phyloP scores from a whole-genome alignment of 495 filamentous ascomycete species.

The Trichoderma reesei region DNA sequence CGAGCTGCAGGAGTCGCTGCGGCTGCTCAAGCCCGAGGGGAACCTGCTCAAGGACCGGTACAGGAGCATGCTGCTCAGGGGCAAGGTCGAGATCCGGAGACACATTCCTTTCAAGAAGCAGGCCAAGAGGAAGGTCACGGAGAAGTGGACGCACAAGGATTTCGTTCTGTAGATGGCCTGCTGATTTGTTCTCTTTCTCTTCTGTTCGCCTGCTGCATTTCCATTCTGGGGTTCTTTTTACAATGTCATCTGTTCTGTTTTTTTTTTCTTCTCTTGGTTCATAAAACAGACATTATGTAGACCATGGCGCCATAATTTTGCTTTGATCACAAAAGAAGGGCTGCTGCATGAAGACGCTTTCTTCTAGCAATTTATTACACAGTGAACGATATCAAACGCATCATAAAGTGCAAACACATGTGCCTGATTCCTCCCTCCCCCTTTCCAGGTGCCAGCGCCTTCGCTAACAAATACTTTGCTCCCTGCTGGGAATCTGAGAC shows the following conservation, averaged over 20 bases:
- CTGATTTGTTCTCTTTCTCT: not conserved
- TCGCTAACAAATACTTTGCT: no score
- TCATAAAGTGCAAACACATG: not conserved
- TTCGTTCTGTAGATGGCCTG: slow-evolving; percentile 41
- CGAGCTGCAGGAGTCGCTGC: slow-evolving; percentile 83
- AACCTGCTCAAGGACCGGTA: slow-evolving; percentile 88
- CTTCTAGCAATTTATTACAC: not conserved
- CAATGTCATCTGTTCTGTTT: not conserved
- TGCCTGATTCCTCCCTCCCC: no score
- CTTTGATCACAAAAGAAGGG: not conserved
- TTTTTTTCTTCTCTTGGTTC: not conserved
- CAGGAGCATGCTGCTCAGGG: slow-evolving; percentile 75
- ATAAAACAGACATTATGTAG: not conserved
- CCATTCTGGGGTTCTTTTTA: not conserved
- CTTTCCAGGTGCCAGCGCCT: not conserved
- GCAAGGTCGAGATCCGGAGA: slow-evolving; percentile 76
- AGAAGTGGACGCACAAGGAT: slow-evolving; percentile 97
- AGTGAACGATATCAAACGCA: not conserved
- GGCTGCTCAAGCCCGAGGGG: slow-evolving; percentile 85
- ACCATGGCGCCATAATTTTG: not conserved
- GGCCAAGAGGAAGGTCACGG: slow-evolving; percentile 64
- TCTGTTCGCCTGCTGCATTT: not conserved
- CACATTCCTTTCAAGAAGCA: slow-evolving; percentile 70
- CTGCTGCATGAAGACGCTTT: not conserved
- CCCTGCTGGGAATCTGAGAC: not conserved